Evolutionary conservation across 2,329 filamentous ascomycete species (phyloP), one percentile per base, ranked within the genome.

Genomic region (Penicillium brevicompactum): DNA sequence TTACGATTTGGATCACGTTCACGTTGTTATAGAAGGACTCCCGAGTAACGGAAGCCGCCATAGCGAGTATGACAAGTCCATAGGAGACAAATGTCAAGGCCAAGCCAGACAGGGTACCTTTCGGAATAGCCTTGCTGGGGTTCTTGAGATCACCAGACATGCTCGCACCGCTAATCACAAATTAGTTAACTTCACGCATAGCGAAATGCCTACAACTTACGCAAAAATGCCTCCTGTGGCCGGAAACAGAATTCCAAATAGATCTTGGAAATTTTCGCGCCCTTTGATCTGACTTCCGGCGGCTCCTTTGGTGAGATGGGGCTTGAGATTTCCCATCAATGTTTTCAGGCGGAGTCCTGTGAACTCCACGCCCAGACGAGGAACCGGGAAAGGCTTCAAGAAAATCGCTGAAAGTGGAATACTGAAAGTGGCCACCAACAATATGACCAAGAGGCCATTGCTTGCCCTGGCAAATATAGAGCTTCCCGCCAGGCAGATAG

Each of bases 71-170:
- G 46, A 95, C 90, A 24, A 91, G 65, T 7, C 89, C 77, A 69
- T 96, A 96, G 5, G 88, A 80, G 51, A 88, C 70, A 62, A 95
- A 90, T 0, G 91, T 96, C 22, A 91, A 82, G 10, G 84, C 76
- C 70, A 93, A 84, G 2, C 90, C 90, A 74, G 86, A 89, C 1
- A 95, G 75, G 0, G 91, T 95, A n/a, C 91, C 91, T 58, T 85
- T 87, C 0, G 91, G 91, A 50, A 96, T 96, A 1, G 90, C 85
- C 70, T 87, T 90, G 78, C 90, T 93, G 0, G 91, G 91, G 59
- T 91, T 87, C 58, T 84, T 88, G 47, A 96, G 74, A 69, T 96
- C 91, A 16, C 91, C 91, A 7, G 91, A 95, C 91, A 96, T 95
- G 63, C 90, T 93, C 6, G 91, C 91, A 16, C 92, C 92, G 44